These are phyloP conservation scores for Chlamydomonas schloesseri DNA, from an alignment of 139 green algal species.

Conservation along the genomic window DNA sequence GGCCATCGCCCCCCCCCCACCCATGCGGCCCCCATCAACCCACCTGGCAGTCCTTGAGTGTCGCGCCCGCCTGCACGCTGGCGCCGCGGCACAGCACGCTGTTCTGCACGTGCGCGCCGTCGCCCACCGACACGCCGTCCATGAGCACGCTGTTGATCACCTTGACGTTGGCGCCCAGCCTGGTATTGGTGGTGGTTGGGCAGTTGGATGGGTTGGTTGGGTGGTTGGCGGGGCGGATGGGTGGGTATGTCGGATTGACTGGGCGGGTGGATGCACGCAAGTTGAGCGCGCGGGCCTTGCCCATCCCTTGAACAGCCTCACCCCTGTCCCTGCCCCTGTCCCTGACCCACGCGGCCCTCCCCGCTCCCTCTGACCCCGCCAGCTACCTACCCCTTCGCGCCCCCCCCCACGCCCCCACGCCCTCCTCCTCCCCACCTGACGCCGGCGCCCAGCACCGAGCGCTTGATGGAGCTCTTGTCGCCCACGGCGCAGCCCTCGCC, in stretches of 20 bases:
- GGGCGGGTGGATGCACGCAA: no score
- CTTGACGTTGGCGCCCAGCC: conserved; percentile 82
- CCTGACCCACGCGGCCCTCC: no score
- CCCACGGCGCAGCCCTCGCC: conserved; percentile 75
- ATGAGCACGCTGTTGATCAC: conserved; percentile 88
- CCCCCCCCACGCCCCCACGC: not conserved
- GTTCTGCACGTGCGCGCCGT: conserved; percentile 85
- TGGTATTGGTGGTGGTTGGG: conserved; percentile 1
- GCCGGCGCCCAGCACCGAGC: conserved; percentile 79
- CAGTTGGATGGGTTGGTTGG: no score
- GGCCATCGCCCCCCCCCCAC: not conserved
- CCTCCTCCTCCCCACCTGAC: conserved; percentile 61
- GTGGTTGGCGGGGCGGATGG: no score
- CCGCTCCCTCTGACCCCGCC: no score
- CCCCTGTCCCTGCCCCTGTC: not conserved
- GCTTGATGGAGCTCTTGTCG: conserved; percentile 92
- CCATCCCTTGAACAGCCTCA: not conserved
- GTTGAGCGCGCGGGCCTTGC: no score
- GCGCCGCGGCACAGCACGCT: conserved; percentile 75
- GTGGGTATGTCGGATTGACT: no score
- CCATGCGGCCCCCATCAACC: not conserved
- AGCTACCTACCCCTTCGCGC: not conserved
- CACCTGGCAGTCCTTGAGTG: conserved; percentile 84
- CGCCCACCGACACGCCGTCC: conserved; percentile 75
- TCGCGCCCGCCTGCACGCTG: conserved; percentile 60